Evolutionary conservation across 768 basidiomycete species (phyloP).

Genomic region (Leucosporidium creatinivorum): DNA sequence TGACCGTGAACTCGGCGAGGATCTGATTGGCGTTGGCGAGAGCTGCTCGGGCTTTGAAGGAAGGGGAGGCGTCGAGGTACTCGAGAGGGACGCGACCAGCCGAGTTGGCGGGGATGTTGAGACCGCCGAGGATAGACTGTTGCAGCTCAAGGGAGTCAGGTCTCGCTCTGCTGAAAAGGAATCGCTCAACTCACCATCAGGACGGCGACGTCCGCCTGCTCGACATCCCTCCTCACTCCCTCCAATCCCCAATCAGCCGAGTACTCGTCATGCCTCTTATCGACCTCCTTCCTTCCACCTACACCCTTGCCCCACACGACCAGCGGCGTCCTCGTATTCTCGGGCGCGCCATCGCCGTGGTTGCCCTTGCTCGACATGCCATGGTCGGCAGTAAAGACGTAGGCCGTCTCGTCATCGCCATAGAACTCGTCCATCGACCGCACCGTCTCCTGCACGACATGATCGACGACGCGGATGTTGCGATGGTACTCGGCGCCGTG

Average conservation of each 20-base stretch:
- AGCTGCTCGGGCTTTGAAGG: slow-evolving; percentile 51
- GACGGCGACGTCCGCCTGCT: slow-evolving; percentile 73
- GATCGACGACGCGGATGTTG: slow-evolving; percentile 71
- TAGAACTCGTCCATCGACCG: slow-evolving; percentile 58
- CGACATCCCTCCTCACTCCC: slow-evolving; percentile 62
- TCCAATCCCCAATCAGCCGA: slow-evolving; percentile 58
- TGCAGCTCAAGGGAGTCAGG: background rate
- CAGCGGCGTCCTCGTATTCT: slow-evolving; percentile 77
- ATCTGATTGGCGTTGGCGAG: slow-evolving; percentile 62
- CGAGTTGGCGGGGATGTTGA: slow-evolving; percentile 70
- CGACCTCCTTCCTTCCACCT: slow-evolving; percentile 32
- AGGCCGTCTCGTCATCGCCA: slow-evolving; percentile 57
- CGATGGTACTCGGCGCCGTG: slow-evolving; percentile 82
- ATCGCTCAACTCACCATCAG: slow-evolving; percentile 51
- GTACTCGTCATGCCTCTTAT: slow-evolving; percentile 54
- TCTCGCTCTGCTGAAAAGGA: background rate
- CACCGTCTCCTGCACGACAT: slow-evolving; percentile 62
- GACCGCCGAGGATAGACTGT: slow-evolving; percentile 56
- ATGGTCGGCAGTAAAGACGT: slow-evolving; percentile 78
- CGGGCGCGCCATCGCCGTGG: slow-evolving; percentile 83
- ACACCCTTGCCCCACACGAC: slow-evolving; percentile 75
- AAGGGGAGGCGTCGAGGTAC: slow-evolving; percentile 53
- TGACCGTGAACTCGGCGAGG: slow-evolving; percentile 67
- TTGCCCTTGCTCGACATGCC: slow-evolving; percentile 85
- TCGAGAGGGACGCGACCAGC: slow-evolving; percentile 70